A percentile compares a stretch with the other conserved stretches of the same genome.
Conservation (phyloP, 345 rosid genomes). For the Hibiscus tridactylites region DNA sequence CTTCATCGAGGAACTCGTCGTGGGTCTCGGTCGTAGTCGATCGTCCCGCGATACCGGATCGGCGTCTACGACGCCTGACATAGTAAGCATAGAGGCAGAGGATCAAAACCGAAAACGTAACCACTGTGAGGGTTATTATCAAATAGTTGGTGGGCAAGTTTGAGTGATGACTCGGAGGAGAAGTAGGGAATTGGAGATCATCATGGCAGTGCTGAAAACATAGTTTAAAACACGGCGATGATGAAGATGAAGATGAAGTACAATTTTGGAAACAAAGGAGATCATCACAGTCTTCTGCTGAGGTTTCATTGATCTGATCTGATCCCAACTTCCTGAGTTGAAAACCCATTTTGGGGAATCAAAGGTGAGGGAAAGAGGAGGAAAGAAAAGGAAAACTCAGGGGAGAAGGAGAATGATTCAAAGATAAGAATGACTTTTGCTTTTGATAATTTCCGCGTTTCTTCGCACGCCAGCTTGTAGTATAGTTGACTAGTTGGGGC, state of each 20-base stretch:
- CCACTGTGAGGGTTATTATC: not conserved
- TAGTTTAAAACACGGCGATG: not conserved
- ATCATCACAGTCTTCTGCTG: not conserved
- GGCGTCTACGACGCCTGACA: not conserved
- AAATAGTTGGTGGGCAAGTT: not conserved
- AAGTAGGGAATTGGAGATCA: too few species aligned
- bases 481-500: too few species aligned
- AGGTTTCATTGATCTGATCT: not conserved
- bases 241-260: not conserved
- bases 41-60: not conserved
- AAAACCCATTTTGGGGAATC: constrained; percentile 7
- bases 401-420: too few species aligned
- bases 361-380: not conserved
- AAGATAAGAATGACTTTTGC: too few species aligned
- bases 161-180: not conserved
- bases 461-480: too few species aligned
- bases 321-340: constrained; percentile 2
- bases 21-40: not conserved
- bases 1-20: constrained; percentile 35
- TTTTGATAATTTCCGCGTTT: too few species aligned
- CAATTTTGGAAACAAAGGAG: not conserved
- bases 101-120: not conserved
- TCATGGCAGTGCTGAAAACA: not conserved
- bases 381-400: too few species aligned
- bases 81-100: not conserved